These are phyloP conservation scores for Syzygium aromaticum DNA, from an alignment of 345 rosid genomes.

Conservation along the genomic window DNA sequence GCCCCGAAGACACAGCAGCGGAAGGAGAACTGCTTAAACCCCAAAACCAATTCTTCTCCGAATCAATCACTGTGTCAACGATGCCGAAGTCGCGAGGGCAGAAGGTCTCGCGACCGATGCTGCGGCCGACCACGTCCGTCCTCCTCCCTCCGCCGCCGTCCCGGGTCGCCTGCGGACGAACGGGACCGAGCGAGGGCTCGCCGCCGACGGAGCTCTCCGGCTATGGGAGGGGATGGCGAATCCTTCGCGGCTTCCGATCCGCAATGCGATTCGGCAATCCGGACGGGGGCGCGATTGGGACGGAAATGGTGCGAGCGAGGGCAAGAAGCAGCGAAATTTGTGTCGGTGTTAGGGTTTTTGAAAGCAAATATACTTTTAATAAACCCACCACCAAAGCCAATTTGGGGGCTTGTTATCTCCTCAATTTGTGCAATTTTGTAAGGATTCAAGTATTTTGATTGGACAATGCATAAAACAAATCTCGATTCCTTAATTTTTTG, in stretches of 20 bases:
- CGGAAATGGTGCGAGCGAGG: not conserved
- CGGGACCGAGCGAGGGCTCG: not conserved
- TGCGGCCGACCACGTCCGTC: not conserved
- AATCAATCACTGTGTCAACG: not conserved
- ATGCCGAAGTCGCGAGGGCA: not conserved
- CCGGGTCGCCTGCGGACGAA: not conserved
- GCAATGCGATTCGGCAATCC: not conserved
- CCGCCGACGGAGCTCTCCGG: not conserved
- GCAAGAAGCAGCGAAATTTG: not conserved
- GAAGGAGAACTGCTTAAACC: not conserved
- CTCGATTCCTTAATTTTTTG: too few relatives aligned
- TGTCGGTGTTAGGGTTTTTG: not conserved
- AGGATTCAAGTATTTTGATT: not conserved
- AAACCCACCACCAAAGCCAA: not conserved
- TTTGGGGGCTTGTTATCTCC: not conserved
- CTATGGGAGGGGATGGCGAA: not conserved
- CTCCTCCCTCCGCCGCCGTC: not conserved
- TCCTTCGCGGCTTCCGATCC: not conserved
- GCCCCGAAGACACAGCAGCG: not conserved
- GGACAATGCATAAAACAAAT: too few relatives aligned
- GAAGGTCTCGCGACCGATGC: not conserved
- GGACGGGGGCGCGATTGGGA: not conserved
- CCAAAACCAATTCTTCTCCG: not conserved
- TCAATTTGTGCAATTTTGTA: not conserved
- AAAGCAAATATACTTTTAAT: not conserved